Evolutionary conservation across 1,284 basidiomycete species (phyloP).

Genomic region (Ganoderma sp.): DNA sequence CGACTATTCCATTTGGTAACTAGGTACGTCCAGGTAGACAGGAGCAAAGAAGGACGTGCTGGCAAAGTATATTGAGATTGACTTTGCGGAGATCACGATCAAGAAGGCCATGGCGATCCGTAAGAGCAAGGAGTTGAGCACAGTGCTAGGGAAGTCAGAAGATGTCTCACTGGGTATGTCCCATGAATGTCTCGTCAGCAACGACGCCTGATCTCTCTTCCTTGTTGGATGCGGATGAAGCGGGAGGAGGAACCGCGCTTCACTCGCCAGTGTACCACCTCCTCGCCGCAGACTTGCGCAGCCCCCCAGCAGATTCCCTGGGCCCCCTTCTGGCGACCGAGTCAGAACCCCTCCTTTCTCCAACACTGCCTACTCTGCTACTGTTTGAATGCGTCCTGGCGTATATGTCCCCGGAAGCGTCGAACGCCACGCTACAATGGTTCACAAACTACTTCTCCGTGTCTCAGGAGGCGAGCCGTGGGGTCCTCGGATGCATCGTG

Average conservation of each 20-base stretch:
- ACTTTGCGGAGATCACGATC: constrained; percentile 85
- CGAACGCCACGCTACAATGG: constrained; percentile 72
- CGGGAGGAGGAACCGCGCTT: constrained; percentile 72
- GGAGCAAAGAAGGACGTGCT: constrained; percentile 54
- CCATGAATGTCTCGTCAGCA: not conserved
- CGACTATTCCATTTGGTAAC: constrained; percentile 8
- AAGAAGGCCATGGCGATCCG: constrained; percentile 86
- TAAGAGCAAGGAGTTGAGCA: constrained; percentile 67
- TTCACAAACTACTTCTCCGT: constrained; percentile 65
- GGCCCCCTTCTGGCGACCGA: constrained; percentile 43
- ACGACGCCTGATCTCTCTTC: not conserved
- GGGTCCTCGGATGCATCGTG: constrained; percentile 62
- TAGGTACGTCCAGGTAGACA: constrained; percentile 48
- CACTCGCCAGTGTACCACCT: constrained; percentile 75
- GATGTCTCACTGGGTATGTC: constrained; percentile 51
- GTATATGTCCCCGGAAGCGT: constrained; percentile 77
- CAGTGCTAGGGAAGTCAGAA: constrained; percentile 55
- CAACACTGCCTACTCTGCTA: constrained; percentile 75
- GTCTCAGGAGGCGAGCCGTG: constrained; percentile 18
- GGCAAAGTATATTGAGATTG: constrained; percentile 83
- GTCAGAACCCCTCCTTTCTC: constrained; percentile 57
- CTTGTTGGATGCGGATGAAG: constrained; percentile 41
- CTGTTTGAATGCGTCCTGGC: constrained; percentile 92
- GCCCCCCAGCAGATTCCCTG: constrained; percentile 51
- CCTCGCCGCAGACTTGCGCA: constrained; percentile 77